A percentile compares a stretch with the other conserved stretches of the same genome.
Evolutionary conservation across 2,329 filamentous ascomycete genomes (phyloP).

Genomic region (Anthostomella pinea): DNA sequence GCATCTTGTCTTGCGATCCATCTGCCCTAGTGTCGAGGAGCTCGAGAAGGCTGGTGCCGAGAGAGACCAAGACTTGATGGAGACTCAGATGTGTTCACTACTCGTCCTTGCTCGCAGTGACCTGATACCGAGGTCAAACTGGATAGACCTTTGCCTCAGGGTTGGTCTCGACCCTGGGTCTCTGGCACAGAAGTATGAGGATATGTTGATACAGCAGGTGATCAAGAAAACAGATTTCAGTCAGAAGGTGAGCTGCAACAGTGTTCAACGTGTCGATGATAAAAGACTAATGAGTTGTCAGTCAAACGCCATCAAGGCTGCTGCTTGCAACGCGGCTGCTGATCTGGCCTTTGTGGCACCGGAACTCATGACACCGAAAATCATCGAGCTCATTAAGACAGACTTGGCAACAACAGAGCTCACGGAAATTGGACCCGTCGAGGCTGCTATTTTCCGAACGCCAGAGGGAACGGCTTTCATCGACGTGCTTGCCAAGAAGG

Average conservation of each 20-base stretch:
- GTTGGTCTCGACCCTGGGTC: constrained; percentile 79
- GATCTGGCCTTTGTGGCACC: constrained; percentile 94
- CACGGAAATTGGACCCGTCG: constrained; percentile 72
- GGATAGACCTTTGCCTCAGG: constrained; percentile 85
- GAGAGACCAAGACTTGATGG: constrained; percentile 50
- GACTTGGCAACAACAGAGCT: constrained; percentile 73
- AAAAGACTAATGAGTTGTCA: constrained; percentile 22
- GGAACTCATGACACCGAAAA: constrained; percentile 69
- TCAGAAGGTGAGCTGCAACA: constrained; percentile 30
- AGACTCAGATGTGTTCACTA: constrained; percentile 71
- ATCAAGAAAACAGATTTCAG: constrained; percentile 48
- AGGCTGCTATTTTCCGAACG: constrained; percentile 90
- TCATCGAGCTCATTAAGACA: constrained; percentile 69
- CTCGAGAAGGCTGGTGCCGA: constrained; percentile 40
- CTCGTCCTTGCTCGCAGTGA: constrained; percentile 76
- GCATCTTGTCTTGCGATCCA: constrained; percentile 56
- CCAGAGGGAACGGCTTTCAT: constrained; percentile 85
- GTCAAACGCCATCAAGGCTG: constrained; percentile 53
- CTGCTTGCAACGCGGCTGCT: constrained; percentile 80
- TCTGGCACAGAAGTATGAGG: constrained; percentile 63
- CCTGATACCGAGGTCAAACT: constrained; percentile 73
- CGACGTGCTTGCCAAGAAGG: constrained; percentile 85
- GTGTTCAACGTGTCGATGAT: constrained; percentile 3
- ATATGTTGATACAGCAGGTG: constrained; percentile 67
- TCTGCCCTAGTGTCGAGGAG: constrained; percentile 59